Evolutionary conservation across 1,284 basidiomycete genomes (phyloP), one percentile per base, ranked within the genome.

Genomic region (Tylopilus sp.): DNA sequence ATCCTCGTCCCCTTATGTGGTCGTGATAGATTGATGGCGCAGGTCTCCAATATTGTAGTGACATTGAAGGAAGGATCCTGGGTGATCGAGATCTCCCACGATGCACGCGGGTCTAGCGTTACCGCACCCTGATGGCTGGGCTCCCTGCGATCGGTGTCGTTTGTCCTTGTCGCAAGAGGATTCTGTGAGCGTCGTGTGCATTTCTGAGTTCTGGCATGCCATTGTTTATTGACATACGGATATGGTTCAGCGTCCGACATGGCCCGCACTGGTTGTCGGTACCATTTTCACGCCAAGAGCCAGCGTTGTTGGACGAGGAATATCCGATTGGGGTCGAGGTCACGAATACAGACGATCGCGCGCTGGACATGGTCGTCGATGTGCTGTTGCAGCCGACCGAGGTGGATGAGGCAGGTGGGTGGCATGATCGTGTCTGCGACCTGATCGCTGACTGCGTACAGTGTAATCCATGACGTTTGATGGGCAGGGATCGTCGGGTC

Each of bases 161-260:
- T 88, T 66, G 75, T 89, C 10, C 83, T 86, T 2, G 67, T 93
- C 16, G 82, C 81, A 24, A 77, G 87, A 83, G 32, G 79, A 85
- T n/a, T 78, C 77, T 65, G 82, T 82, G n/a, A 81, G 81, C 6
- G 83, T 88, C 26, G 76, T 67, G 92, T 92, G 74, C 64, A 87
- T 80, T 24, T 33, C 53, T 51, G 59, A 22, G n/a, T n/a, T n/a
- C n/a, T n/a, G n/a, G n/a, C n/a, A n/a, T n/a, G n/a, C n/a, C n/a
- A n/a, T n/a, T n/a, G n/a, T n/a, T n/a, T n/a, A n/a, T n/a, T n/a
- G n/a, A n/a, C n/a, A n/a, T n/a, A n/a, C n/a, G n/a, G n/a, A n/a
- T n/a, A n/a, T n/a, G n/a, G n/a, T n/a, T 41, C 13, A 94, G 93
- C 26, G 86, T 96, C 60, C 86, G 83, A 51, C 84, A 91, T 68